phyloP scores from a whole-genome alignment of 805 yeast species.

The Sungouiozyma ichnusensis region DNA sequence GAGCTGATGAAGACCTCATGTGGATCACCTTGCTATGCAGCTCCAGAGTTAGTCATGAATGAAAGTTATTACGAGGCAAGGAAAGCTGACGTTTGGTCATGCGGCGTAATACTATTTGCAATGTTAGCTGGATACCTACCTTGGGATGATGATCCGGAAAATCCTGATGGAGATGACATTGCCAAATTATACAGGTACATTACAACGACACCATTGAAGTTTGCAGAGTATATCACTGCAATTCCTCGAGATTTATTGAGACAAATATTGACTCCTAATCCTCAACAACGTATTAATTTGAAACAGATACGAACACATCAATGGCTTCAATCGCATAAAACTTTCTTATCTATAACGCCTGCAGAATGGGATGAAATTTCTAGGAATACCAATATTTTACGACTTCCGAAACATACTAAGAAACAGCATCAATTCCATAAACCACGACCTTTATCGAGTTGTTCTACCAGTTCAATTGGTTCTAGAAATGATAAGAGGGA shows the following conservation, averaged over 20 bases:
- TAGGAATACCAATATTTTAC: conserved; percentile 5
- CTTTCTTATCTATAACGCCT: conserved; percentile 76
- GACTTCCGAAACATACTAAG: conserved; percentile 10
- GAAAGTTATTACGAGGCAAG: conserved; percentile 86
- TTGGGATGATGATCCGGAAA: conserved; percentile 93
- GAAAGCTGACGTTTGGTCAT: conserved; percentile 94
- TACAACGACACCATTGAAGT: conserved; percentile 81
- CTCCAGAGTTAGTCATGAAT: conserved; percentile 91
- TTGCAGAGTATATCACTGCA: conserved; percentile 88
- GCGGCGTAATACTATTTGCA: conserved; percentile 91
- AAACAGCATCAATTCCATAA: conserved; percentile 4
- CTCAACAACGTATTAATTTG: conserved; percentile 60
- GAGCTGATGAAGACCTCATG: conserved; percentile 92
- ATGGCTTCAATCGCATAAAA: conserved; percentile 81
- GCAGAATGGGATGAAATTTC: conserved; percentile 72
- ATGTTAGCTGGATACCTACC: conserved; percentile 97
- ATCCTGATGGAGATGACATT: conserved; percentile 92
- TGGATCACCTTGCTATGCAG: conserved; percentile 98
- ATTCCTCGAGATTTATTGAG: conserved; percentile 85
- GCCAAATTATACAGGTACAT: conserved; percentile 84
- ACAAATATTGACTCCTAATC: conserved; percentile 74
- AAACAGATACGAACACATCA: conserved; percentile 68
- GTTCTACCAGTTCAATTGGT: conserved; percentile 32
- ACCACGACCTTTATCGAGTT: conserved; percentile 22
- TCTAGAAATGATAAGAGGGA: conserved; percentile 29